Evolutionary conservation across 75 land plant species (phyloP), one percentile per base, ranked within the genome.

Genomic region (Selaginella moellendorffii): DNA sequence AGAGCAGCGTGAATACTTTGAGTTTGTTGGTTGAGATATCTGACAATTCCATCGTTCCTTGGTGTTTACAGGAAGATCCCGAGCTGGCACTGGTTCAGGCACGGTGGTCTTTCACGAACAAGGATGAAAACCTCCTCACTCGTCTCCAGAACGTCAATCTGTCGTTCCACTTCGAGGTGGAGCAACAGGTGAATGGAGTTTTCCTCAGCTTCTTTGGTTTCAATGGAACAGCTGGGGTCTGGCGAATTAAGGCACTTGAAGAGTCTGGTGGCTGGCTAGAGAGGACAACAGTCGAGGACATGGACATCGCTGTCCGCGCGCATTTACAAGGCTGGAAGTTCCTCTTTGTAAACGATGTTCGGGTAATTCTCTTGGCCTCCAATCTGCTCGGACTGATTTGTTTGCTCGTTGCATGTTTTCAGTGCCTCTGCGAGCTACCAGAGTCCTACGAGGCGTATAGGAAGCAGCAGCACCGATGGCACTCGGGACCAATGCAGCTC

Each of bases 401-500:
- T 67, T 9, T 67, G 65, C 27, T 51, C 31, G 24, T 24, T 27
- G 14, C 14, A 36, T 36, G 5, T 18, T 36, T 68, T 26, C 78
- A 84, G 92, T 80, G 82, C 54, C 79, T 78, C 0, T 88, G 93
- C 63, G 93, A 88, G 68, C 58, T 88, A 28, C 95, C 95, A 24
- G 95, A 88, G 63, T 88, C 95, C 19, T 88, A 88, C 63, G 95
- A 88, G 72, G 90, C 95, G 20, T 88, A 85, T 64, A 69, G 79
- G 36, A 88, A 88, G 67, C 90, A 88, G 64, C 95, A 88, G 53
- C 95, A 88, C 54, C 62, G 95, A 1, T 88, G 95, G 95, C 95
- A 88, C 68, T 88, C 95, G 1, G 95, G 95, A 9, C 95, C 95
- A 17, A 88, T 88, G 95, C 95, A 88, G 61, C 66, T 88, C 31